phyloP scores from a whole-genome alignment of 1,284 basidiomycete genomes.

The Cryptococcus maquisensis region DNA sequence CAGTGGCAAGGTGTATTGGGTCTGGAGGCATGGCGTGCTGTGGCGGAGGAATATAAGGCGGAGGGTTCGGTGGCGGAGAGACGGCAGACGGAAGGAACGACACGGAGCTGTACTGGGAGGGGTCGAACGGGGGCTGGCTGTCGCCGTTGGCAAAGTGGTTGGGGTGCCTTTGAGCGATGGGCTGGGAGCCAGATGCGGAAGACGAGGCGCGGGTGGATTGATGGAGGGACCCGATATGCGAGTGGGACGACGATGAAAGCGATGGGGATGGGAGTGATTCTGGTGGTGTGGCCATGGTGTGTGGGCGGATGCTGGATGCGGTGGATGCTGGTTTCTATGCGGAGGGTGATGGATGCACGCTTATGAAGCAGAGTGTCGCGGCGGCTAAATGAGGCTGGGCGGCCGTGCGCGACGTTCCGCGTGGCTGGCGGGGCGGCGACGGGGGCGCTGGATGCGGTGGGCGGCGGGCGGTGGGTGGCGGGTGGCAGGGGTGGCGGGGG shows the following conservation, averaged over 20 bases:
- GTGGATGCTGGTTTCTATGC: neutral
- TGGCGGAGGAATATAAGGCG: slow-evolving; percentile 42
- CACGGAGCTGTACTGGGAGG: slow-evolving; percentile 1
- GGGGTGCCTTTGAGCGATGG: slow-evolving; percentile 11
- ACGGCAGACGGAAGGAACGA: slow-evolving; percentile 35
- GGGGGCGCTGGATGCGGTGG: neutral
- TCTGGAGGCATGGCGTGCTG: slow-evolving; percentile 47
- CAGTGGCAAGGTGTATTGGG: slow-evolving; percentile 34
- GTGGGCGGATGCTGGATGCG: neutral
- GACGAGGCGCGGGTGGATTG: slow-evolving; percentile 18
- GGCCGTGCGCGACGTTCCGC: neutral
- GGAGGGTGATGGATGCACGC: neutral
- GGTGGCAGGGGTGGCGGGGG: neutral
- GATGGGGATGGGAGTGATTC: slow-evolving; percentile 34
- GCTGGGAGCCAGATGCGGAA: slow-evolving; percentile 17
- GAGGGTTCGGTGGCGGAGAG: slow-evolving; percentile 41
- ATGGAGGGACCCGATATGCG: slow-evolving; percentile 23
- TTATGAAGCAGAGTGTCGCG: neutral
- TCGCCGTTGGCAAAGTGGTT: slow-evolving; percentile 10
- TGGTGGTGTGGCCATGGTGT: slow-evolving; percentile 33
- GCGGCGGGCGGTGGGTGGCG: neutral
- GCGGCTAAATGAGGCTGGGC: neutral
- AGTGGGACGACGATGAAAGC: slow-evolving; percentile 32
- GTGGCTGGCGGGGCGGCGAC: neutral
- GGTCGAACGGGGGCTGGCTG: neutral